phyloP scores from a whole-genome alignment of 768 basidiomycete species.

The Boletus sp. region DNA sequence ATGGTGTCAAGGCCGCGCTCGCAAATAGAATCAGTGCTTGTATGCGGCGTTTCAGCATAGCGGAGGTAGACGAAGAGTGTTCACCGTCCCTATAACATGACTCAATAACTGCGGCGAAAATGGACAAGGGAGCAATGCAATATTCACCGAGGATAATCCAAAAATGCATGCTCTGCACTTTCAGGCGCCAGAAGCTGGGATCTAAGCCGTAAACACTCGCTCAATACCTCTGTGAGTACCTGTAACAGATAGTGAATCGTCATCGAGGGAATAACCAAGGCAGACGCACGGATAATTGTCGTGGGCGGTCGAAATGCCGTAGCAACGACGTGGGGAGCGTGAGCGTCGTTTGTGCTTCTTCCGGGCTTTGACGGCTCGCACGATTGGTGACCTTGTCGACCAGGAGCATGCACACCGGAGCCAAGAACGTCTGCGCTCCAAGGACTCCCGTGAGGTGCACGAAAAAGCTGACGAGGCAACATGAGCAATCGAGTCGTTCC shows the following conservation, averaged over 20 bases:
- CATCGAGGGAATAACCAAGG: neutral
- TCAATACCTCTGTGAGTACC: constrained; percentile 63
- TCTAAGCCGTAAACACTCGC: constrained; percentile 63
- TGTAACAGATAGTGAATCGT: constrained; percentile 28
- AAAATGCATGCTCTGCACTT: constrained; percentile 42
- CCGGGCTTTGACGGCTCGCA: constrained; percentile 57
- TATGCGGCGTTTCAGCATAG: constrained; percentile 55
- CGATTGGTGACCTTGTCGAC: constrained; percentile 75
- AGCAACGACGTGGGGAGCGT: constrained; percentile 66
- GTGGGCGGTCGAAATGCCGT: constrained; percentile 47
- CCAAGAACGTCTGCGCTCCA: constrained; percentile 75
- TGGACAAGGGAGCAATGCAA: neutral
- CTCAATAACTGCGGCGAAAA: neutral
- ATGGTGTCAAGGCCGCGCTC: constrained; percentile 47
- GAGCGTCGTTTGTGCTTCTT: constrained; percentile 59
- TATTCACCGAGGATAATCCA: constrained; percentile 54
- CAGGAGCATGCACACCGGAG: constrained; percentile 81
- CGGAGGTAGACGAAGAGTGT: constrained; percentile 43
- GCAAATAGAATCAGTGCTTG: constrained; percentile 68
- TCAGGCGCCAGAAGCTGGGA: constrained; percentile 40
- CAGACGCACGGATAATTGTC: constrained; percentile 52
- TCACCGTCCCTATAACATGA: constrained; percentile 54
- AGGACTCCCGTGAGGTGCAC: constrained; percentile 81
- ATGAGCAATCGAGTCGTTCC: constrained; percentile 3
- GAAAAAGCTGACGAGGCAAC: constrained; percentile 64